Conservation (phyloP, 2,329 filamentous ascomycete species). For the Aspergillus sp. region DNA sequence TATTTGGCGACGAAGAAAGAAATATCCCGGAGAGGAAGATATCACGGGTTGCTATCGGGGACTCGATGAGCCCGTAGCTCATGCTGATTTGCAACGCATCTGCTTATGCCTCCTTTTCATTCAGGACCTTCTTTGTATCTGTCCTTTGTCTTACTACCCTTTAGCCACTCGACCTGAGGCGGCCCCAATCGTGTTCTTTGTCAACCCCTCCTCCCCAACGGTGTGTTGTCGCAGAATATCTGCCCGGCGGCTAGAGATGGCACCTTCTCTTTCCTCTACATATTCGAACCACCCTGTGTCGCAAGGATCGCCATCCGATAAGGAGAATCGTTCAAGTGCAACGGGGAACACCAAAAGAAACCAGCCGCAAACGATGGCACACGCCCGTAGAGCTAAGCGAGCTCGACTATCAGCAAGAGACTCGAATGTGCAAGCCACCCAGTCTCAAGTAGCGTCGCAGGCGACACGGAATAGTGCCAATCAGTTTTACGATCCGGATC, state of each 20-base stretch:
- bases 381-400: slow-evolving; percentile 38
- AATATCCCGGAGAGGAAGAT: neutral
- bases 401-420: slow-evolving; percentile 45
- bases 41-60: neutral
- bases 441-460: slow-evolving; percentile 28
- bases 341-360: slow-evolving; percentile 47
- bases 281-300: slow-evolving; percentile 33
- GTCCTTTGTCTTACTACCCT: neutral
- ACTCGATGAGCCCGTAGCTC: neutral
- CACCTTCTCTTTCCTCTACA: slow-evolving; percentile 23
- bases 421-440: slow-evolving; percentile 27
- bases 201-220: slow-evolving; percentile 4
- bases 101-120: neutral
- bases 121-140: neutral
- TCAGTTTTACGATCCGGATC: slow-evolving; percentile 75
- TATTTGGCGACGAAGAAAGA: neutral
- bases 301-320: slow-evolving; percentile 48
- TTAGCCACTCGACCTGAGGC: neutral
- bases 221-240: slow-evolving; percentile 16
- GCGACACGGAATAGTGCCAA: slow-evolving; percentile 44
- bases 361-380: slow-evolving; percentile 39
- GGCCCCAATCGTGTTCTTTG: slow-evolving; percentile 13
- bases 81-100: neutral
- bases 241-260: slow-evolving; percentile 31
- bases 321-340: slow-evolving; percentile 47